These are phyloP conservation scores for Nigrograna mackinnonii DNA, from an alignment of 2,329 filamentous ascomycete genomes.

Conservation along the genomic window DNA sequence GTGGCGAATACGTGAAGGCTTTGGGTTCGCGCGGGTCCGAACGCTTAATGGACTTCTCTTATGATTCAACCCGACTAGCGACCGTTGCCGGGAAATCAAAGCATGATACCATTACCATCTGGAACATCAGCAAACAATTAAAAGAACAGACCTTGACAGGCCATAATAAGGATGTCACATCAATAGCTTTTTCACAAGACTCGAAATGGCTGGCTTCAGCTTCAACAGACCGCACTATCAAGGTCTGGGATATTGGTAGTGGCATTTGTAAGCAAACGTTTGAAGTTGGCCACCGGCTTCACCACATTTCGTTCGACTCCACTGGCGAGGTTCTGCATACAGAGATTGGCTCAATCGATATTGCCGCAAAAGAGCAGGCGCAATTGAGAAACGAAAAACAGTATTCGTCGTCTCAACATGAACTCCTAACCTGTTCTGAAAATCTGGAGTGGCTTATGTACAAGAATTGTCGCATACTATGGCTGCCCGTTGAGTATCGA, in stretches of 20 bases:
- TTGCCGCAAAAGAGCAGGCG: no score
- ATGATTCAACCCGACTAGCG: conserved; percentile 17
- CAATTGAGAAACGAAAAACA: no score
- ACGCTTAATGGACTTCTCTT: conserved; percentile 24
- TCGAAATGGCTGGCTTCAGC: conserved; percentile 3
- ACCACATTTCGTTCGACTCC: neutral
- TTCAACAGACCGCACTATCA: conserved; percentile 5
- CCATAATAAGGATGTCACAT: conserved; percentile 2
- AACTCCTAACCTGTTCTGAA: no score
- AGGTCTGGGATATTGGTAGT: conserved; percentile 4
- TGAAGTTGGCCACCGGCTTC: neutral
- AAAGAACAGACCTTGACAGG: conserved; percentile 18
- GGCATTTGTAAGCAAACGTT: conserved; percentile 3
- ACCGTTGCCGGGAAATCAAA: conserved; percentile 13
- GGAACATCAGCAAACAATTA: conserved; percentile 14
- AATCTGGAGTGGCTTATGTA: no score
- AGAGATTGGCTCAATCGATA: neutral
- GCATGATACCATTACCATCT: conserved; percentile 18
- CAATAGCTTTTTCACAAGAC: conserved; percentile 1
- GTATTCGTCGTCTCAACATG: no score
- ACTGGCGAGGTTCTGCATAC: neutral
- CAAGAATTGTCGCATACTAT: no score
- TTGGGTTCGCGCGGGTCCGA: conserved; percentile 16
- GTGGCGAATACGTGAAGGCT: conserved; percentile 43
- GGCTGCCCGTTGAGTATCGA: no score